Evolutionary conservation across 768 basidiomycete species (phyloP), one percentile per base, ranked within the genome.

Genomic region (Tricholoma sp.): DNA sequence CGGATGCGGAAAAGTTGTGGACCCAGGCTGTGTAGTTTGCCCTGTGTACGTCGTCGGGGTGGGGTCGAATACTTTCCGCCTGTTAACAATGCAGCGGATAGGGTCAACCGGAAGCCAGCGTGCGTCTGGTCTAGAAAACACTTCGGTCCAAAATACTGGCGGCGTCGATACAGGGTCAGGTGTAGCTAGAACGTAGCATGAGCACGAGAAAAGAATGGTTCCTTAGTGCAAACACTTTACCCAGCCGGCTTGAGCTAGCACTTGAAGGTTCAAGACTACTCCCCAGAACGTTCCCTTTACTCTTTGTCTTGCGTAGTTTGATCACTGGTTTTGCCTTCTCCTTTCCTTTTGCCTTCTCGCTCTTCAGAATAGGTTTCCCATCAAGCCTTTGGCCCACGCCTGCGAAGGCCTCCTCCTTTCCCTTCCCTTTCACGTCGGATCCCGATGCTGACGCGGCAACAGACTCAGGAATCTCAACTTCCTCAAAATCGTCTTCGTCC

Each of bases 71-170:
- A 81, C 75, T 57, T 86, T 85, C 57, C 86, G 83, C 63, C 90
- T 89, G 67, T 94, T 90, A 59, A 94, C 86, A 54, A 86, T 78
- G 22, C 77, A 82, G 14, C 91, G 85, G 32, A 93, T 80, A 7
- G 94, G 92, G 72, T 99, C 97, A 37, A 98, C 87, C 0, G 94
- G 87, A 12, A 98, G 74, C 97, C 97, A 99, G 34, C 87, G 84
- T 12, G 80, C 83, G 73, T 97, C 94, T 6, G 94, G 85, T 19
- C 91, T 85, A 7, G 93, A 95, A 73, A 94, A 99, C 0, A 97
- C 91, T 71, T 99, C 97, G 0, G 90, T 91, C 97, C 97, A 99
- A 70, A 94, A 92, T 3, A 94, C 87, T 0, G 96, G 95, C 3
- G 93, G 86, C 9, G 84, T 85, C 53, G 61, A 77, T 35, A 72